phyloP scores from a whole-genome alignment of 2,329 filamentous ascomycete genomes.

The Xylariaceae sp. region DNA sequence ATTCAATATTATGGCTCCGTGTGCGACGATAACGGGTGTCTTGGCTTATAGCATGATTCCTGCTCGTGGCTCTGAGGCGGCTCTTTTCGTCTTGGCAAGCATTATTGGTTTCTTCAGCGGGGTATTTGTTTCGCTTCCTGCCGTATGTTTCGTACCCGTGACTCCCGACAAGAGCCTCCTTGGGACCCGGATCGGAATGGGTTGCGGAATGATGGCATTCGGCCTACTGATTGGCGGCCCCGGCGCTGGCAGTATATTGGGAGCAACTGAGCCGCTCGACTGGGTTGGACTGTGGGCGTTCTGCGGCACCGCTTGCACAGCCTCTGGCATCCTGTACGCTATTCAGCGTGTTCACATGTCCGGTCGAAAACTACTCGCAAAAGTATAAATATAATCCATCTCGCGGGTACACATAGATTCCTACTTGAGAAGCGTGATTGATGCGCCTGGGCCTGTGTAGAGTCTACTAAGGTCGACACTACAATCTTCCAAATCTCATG shows the following conservation, averaged over 20 bases:
- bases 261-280: constrained; percentile 15
- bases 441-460: no score
- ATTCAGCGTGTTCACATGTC: neutral
- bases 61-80: constrained; percentile 22
- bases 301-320: constrained; percentile 8
- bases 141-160: constrained; percentile 37
- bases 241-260: constrained; percentile 33
- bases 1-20: constrained; percentile 29
- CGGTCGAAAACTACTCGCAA: no score
- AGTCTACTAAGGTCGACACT: no score
- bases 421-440: no score
- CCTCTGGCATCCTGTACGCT: neutral
- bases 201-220: constrained; percentile 31
- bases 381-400: no score
- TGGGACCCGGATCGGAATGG: constrained; percentile 42
- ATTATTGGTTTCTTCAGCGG: constrained; percentile 43
- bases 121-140: constrained; percentile 41
- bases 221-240: constrained; percentile 35
- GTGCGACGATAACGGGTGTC: neutral
- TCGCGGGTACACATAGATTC: no score
- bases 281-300: constrained; percentile 26
- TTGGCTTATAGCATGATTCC: constrained; percentile 33
- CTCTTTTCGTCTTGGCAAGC: constrained; percentile 34
- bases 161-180: constrained; percentile 40
- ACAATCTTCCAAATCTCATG: no score